Evolutionary conservation across 2,329 filamentous ascomycete genomes (phyloP).

Genomic region (Zasmidium cellare): DNA sequence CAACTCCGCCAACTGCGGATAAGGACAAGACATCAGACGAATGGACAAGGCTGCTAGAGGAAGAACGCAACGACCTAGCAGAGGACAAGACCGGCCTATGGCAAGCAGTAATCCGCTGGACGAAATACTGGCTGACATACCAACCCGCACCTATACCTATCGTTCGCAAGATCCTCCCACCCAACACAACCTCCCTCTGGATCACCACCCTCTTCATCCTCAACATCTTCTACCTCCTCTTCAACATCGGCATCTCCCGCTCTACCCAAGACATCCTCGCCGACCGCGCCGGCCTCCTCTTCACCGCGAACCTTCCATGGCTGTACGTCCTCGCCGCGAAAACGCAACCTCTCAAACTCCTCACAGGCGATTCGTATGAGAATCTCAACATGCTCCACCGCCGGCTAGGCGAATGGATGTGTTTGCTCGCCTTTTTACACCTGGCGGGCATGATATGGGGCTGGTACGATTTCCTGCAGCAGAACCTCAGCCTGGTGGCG

Average conservation of each 20-base stretch:
- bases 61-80: not conserved
- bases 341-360: slow-evolving; percentile 61
- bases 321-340: slow-evolving; percentile 67
- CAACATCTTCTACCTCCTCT: slow-evolving; percentile 61
- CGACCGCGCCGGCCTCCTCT: slow-evolving; percentile 57
- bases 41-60: not conserved
- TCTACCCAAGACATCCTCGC: slow-evolving; percentile 50
- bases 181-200: slow-evolving; percentile 57
- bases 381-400: slow-evolving; percentile 66
- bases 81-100: not conserved
- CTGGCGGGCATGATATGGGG: slow-evolving; percentile 54
- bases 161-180: slow-evolving; percentile 57
- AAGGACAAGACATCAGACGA: slow-evolving; percentile 2
- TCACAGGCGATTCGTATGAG: slow-evolving; percentile 67
- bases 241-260: slow-evolving; percentile 44
- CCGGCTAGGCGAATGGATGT: slow-evolving; percentile 62
- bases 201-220: slow-evolving; percentile 54
- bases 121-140: slow-evolving; percentile 37
- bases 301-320: slow-evolving; percentile 52
- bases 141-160: slow-evolving; percentile 60
- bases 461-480: slow-evolving; percentile 54
- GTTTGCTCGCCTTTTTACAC: slow-evolving; percentile 60
- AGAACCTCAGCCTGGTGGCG: slow-evolving; percentile 38
- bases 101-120: not conserved
- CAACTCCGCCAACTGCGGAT: slow-evolving; percentile 32